Conservation (phyloP, 2,329 filamentous ascomycete species). For the Nakataea oryzae region DNA sequence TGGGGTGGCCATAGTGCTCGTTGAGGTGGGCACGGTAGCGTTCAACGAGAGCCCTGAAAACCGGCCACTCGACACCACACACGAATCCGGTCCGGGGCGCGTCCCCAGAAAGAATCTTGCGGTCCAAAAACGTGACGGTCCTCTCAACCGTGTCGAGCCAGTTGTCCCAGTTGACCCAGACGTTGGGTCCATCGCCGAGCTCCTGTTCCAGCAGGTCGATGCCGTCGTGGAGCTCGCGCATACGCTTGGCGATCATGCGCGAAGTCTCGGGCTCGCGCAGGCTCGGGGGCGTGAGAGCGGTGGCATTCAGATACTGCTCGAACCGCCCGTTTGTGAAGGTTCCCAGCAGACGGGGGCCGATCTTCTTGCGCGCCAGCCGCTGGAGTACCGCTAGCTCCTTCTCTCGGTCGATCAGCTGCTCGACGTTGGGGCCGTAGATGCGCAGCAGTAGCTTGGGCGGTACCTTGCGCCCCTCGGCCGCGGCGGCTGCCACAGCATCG, state of each 20-base stretch:
- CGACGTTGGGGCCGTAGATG: slow-evolving; percentile 90
- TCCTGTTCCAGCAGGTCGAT: slow-evolving; percentile 78
- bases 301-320: slow-evolving; percentile 85
- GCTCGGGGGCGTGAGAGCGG: slow-evolving; percentile 65
- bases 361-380: slow-evolving; percentile 80
- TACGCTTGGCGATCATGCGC: slow-evolving; percentile 89
- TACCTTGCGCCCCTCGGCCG: slow-evolving; percentile 26
- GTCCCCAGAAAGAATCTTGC: slow-evolving; percentile 40
- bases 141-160: slow-evolving; percentile 63
- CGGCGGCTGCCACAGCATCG: slow-evolving; percentile 34
- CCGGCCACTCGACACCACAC: slow-evolving; percentile 73
- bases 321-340: slow-evolving; percentile 94
- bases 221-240: slow-evolving; percentile 91
- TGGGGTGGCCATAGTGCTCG: slow-evolving; percentile 55
- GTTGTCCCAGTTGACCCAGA: slow-evolving; percentile 91
- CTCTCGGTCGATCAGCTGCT: slow-evolving; percentile 90
- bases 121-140: slow-evolving; percentile 45
- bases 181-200: slow-evolving; percentile 64
- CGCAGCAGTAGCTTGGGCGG: slow-evolving; percentile 70
- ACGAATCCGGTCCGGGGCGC: slow-evolving; percentile 68
- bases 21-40: slow-evolving; percentile 70
- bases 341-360: slow-evolving; percentile 81
- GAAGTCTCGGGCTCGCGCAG: slow-evolving; percentile 75
- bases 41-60: slow-evolving; percentile 64
- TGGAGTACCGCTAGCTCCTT: slow-evolving; percentile 79